phyloP scores from a whole-genome alignment of 78 protist species.

The Chrysochromulina parva region DNA sequence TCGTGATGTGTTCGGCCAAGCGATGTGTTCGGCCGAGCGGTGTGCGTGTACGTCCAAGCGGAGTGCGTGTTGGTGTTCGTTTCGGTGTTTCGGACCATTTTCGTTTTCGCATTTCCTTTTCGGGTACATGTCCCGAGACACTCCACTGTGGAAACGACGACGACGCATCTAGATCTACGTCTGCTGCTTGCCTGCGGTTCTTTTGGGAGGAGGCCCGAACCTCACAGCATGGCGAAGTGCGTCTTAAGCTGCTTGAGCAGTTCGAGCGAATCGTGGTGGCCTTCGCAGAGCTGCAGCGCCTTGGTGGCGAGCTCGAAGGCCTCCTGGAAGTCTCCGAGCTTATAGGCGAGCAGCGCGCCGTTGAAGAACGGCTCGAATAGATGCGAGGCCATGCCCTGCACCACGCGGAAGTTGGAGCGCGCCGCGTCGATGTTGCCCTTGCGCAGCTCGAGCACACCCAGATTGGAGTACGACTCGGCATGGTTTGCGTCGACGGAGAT shows the following conservation, averaged over 20 bases:
- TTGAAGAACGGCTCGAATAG: conserved; percentile 69
- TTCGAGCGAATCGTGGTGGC: conserved; percentile 59
- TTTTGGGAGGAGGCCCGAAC: no score
- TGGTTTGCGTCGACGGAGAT: conserved; percentile 48
- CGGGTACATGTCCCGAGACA: no score
- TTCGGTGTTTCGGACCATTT: no score
- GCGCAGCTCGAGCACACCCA: conserved; percentile 58
- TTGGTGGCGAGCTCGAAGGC: conserved; percentile 7
- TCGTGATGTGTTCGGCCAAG: no score
- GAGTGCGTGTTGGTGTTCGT: no score
- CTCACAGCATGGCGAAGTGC: not conserved
- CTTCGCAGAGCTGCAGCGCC: conserved; percentile 45
- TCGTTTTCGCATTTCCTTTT: no score
- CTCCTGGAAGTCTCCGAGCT: conserved; percentile 65
- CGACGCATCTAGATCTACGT: no score
- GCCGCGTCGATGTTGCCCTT: conserved; percentile 64
- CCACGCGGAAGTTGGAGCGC: conserved; percentile 42
- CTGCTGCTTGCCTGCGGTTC: no score
- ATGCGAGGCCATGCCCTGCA: conserved; percentile 27
- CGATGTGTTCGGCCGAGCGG: no score
- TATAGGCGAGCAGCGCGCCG: conserved; percentile 56
- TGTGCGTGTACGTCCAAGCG: no score
- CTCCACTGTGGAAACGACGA: no score
- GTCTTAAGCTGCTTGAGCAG: conserved; percentile 21
- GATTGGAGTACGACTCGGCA: conserved; percentile 63